Evolutionary conservation across 1,284 basidiomycete species (phyloP).

Genomic region (Ustilago trichophora): DNA sequence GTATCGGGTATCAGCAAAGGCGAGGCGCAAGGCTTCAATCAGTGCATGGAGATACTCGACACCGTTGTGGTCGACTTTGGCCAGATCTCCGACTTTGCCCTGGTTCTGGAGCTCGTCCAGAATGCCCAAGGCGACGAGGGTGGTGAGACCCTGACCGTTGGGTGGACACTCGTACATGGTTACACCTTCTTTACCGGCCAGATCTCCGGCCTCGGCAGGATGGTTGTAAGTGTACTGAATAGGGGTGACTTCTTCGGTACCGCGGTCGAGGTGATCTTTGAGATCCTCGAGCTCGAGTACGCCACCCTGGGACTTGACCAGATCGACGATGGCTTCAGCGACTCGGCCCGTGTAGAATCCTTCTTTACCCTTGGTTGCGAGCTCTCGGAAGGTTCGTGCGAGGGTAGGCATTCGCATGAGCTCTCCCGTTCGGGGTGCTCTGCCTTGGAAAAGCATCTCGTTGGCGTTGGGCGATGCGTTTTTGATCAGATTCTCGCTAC

Average conservation of each 20-base stretch:
- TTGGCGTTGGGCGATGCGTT: constrained; percentile 80
- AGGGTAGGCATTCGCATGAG: constrained; percentile 73
- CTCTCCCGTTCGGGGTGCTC: constrained; percentile 72
- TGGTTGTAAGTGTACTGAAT: constrained; percentile 84
- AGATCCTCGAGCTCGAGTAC: constrained; percentile 90
- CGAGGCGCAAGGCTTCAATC: constrained; percentile 80
- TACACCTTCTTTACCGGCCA: constrained; percentile 70
- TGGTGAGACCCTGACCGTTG: constrained; percentile 95
- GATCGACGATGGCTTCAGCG: constrained; percentile 86
- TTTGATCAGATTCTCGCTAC: constrained; percentile 78
- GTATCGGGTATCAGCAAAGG: constrained; percentile 82
- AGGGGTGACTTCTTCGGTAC: constrained; percentile 82
- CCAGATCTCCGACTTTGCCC: constrained; percentile 76
- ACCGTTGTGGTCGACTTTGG: constrained; percentile 86
- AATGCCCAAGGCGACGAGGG: constrained; percentile 89
- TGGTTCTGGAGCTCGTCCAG: constrained; percentile 83
- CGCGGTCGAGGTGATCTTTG: constrained; percentile 72
- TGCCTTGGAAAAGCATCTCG: constrained; percentile 81
- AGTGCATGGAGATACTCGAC: constrained; percentile 85
- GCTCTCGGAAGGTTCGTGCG: constrained; percentile 81
- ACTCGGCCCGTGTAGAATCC: constrained; percentile 92
- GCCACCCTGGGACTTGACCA: constrained; percentile 77
- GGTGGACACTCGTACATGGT: constrained; percentile 78
- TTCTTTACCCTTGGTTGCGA: constrained; percentile 82
- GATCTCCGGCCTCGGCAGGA: constrained; percentile 32